Evolutionary conservation across 345 rosid genomes (phyloP).

Genomic region (Psidium friedrichsthalianum): DNA sequence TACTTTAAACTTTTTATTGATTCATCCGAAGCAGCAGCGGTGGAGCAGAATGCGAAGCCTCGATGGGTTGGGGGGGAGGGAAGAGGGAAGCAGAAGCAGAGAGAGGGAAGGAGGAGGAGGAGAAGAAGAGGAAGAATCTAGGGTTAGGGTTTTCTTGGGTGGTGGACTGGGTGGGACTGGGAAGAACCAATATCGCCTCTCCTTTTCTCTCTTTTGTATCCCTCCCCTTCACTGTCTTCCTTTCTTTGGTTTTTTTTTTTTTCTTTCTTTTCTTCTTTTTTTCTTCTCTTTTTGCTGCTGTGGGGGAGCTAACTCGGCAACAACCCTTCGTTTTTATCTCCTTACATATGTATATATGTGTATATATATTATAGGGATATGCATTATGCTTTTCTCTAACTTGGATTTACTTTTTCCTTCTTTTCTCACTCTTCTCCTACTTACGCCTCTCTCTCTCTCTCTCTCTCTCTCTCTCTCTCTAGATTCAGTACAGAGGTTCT

Average conservation of each 20-base stretch:
- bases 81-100: not conserved
- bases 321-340: not conserved
- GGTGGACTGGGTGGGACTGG: not conserved
- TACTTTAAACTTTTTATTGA: not conserved
- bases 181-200: not conserved
- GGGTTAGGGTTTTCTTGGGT: not conserved
- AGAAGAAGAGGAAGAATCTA: not conserved
- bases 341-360: not conserved
- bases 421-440: no score
- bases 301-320: not conserved
- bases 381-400: no score
- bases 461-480: no score
- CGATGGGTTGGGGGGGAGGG: not conserved
- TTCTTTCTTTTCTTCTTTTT: not conserved
- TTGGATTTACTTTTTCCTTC: no score
- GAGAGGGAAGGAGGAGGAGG: not conserved
- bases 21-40: not conserved
- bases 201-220: not conserved
- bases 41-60: not conserved
- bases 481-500: no score
- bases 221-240: no score
- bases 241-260: not conserved
- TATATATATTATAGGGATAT: no score
- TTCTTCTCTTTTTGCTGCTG: not conserved
- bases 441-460: no score